Evolutionary conservation across 2,329 filamentous ascomycete genomes (phyloP).

Genomic region (Scedosporium apiospermum): DNA sequence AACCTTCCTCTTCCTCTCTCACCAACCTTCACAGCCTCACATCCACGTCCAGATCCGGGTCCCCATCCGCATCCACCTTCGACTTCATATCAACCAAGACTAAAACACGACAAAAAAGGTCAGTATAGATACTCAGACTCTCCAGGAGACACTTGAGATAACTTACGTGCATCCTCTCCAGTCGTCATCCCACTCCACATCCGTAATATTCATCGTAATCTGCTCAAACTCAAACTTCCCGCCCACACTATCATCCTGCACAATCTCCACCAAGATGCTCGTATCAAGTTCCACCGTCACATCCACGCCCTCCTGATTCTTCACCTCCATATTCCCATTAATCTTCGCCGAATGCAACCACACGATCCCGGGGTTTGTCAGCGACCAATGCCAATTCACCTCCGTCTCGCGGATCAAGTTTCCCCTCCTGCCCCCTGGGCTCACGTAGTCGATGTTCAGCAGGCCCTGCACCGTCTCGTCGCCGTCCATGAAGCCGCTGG

Average conservation of each 20-base stretch:
- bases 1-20: too few species aligned
- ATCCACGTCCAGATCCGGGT: too few species aligned
- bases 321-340: not conserved
- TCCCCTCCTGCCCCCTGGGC: not conserved
- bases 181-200: not conserved
- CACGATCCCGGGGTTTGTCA: not conserved
- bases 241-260: not conserved
- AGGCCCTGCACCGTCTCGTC: not conserved
- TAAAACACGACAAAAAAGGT: not conserved
- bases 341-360: not conserved
- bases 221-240: not conserved
- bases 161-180: not conserved
- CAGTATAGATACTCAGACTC: not conserved
- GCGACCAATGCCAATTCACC: not conserved
- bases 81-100: not conserved
- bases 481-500: not conserved
- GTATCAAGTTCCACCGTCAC: not conserved
- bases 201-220: not conserved
- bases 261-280: not conserved
- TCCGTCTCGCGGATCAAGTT: not conserved
- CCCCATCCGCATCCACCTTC: not conserved
- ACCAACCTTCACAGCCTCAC: too few species aligned
- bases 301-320: not conserved
- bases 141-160: not conserved
- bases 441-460: not conserved